phyloP scores from a whole-genome alignment of 495 filamentous ascomycete species.

The Aspergillus sclerotioniger region DNA sequence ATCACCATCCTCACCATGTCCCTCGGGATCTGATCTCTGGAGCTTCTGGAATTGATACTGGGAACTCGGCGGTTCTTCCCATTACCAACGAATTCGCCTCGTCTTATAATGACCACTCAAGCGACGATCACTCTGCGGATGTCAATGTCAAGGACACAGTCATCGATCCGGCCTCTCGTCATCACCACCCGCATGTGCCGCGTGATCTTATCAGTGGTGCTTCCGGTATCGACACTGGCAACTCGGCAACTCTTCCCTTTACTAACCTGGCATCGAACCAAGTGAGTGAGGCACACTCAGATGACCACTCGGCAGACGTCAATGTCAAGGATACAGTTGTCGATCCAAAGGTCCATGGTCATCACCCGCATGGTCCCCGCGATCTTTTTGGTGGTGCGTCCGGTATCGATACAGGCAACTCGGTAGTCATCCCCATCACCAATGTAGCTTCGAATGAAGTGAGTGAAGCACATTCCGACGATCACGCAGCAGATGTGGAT shows the following conservation, averaged over 20 bases:
- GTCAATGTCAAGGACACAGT: neutral
- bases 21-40: neutral
- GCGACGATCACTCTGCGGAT: conserved; percentile 12
- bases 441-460: neutral
- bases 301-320: conserved; percentile 2
- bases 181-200: neutral
- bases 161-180: neutral
- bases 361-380: neutral
- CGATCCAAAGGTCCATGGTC: neutral
- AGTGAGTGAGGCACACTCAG: neutral
- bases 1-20: neutral
- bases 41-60: neutral
- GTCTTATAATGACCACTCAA: neutral
- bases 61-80: neutral
- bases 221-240: conserved; percentile 6
- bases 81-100: neutral
- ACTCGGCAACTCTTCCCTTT: conserved; percentile 2
- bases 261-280: neutral
- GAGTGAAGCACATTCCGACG: neutral
- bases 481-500: neutral
- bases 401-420: neutral
- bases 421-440: neutral
- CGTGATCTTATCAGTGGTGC: conserved; percentile 6
- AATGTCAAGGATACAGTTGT: neutral
- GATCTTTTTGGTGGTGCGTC: neutral